Conservation (phyloP, 345 rosid species). For the Acer campestre region DNA sequence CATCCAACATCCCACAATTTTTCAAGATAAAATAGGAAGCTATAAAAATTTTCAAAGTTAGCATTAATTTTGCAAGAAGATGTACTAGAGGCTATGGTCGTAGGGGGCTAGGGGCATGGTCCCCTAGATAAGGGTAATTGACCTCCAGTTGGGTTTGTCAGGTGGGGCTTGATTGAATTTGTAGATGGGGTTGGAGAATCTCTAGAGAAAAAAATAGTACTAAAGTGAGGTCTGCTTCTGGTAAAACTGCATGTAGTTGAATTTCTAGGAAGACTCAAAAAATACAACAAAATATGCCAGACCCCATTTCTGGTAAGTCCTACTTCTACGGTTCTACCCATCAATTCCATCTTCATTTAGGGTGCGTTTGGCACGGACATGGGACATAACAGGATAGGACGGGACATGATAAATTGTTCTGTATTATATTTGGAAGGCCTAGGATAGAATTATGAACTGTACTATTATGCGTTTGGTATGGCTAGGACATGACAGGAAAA, state of each 20-base stretch:
- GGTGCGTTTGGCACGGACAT: no score
- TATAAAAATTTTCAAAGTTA: background rate
- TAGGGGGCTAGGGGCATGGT: background rate
- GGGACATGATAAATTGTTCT: no score
- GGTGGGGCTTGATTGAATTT: background rate
- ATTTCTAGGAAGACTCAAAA: slow-evolving; percentile 10
- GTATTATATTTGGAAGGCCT: no score
- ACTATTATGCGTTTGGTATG: no score
- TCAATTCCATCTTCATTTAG: slow-evolving; percentile 14
- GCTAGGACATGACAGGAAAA: no score
- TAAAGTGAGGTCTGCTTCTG: background rate
- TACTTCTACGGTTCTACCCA: background rate
- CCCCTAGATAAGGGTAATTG: background rate
- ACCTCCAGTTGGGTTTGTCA: background rate
- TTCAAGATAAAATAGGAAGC: background rate
- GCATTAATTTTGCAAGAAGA: background rate
- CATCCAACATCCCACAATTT: background rate
- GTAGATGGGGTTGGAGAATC: slow-evolving; percentile 4
- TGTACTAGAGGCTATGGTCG: background rate
- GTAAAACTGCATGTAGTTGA: background rate
- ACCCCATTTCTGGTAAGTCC: slow-evolving; percentile 15
- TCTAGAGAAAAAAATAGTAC: background rate
- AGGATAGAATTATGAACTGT: no score
- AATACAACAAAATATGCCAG: background rate
- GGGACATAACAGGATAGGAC: no score